Base-by-base conservation (phyloP, 192 early-diverging fungal species). In the Entomortierella parvispora region DNA sequence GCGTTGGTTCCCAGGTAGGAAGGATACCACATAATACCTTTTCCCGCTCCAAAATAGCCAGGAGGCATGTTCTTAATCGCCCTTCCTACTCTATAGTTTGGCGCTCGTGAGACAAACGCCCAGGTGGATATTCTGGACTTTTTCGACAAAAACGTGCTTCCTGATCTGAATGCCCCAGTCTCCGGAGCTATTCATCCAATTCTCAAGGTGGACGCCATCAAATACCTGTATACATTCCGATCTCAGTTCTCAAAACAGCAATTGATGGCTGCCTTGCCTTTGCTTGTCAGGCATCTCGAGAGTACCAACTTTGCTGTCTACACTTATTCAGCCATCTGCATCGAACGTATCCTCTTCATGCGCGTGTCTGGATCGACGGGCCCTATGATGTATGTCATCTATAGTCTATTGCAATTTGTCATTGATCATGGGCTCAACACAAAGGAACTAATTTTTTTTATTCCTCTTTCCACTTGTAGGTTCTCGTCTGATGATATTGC, bases 131-230 rank as follows among this genome's bases (percentile, higher is more conserved):
- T 97, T 29, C 64, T 93, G 5, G 91, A 93, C 33, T 93, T 97
- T 60, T 97, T 97, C 74, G 80, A 82, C 17, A 79, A 89, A 54
- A 85, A 99, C 61, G 87, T 99, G 6, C 81, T 97, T 28, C 89
- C 89, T 3, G 96, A 98, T 69, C 81, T 99, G 61, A 90, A 92
- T 49, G 81, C 86, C 15, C 79, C 88, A 14, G 85, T 94, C 18
- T 80, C 88, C 28, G 91, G 88, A 17, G 80, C 82, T 14, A 79
- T 86, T 22, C 90, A 93, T 61, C 94, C 93, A 18, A 93, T 99
- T 50, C 89, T 99, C 65, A 97, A 95, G 71, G 95, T 91, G 34
- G 96, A 96, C 72, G 95, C 95, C 23, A 91, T 98, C 82, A 97
- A 96, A 83, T 98, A 96, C 69, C 72, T 99, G 12, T 88, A 91